Conservation (phyloP, 495 filamentous ascomycete genomes). For the Penicillium goetzii region DNA sequence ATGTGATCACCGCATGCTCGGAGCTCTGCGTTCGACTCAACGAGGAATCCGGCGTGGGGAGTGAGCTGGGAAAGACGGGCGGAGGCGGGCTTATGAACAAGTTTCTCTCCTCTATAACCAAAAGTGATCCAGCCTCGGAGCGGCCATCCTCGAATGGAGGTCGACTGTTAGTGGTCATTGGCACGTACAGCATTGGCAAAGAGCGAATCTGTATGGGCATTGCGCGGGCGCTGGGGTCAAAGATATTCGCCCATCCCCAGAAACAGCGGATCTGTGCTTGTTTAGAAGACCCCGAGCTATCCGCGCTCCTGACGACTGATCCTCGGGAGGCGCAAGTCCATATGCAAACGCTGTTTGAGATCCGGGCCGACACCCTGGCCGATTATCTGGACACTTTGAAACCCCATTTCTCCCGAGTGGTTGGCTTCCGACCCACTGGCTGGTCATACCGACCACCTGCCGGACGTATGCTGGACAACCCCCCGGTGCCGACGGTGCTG, state of each 20-base stretch:
- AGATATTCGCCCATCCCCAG: slow-evolving; percentile 82
- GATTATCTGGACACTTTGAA: slow-evolving; percentile 82
- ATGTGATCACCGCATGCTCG: slow-evolving; percentile 84
- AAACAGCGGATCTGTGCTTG: slow-evolving; percentile 84
- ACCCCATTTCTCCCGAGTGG: slow-evolving; percentile 77
- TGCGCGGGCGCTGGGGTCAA: slow-evolving; percentile 80
- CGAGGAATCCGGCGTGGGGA: slow-evolving; percentile 56
- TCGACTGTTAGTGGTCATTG: slow-evolving; percentile 86
- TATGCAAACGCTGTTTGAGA: slow-evolving; percentile 94
- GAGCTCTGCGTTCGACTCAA: slow-evolving; percentile 80
- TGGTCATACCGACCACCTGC: slow-evolving; percentile 86
- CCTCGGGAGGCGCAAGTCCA: slow-evolving; percentile 90
- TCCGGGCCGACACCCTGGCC: slow-evolving; percentile 81
- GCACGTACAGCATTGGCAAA: slow-evolving; percentile 98
- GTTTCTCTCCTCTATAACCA: slow-evolving; percentile 51
- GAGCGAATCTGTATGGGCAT: slow-evolving; percentile 94
- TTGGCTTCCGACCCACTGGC: slow-evolving; percentile 90
- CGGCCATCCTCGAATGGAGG: slow-evolving; percentile 40
- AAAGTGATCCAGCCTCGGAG: slow-evolving; percentile 13
- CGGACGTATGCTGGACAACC: slow-evolving; percentile 63
- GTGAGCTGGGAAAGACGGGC: slow-evolving; percentile 40
- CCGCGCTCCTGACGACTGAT: slow-evolving; percentile 72
- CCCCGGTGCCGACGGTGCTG: slow-evolving; percentile 69
- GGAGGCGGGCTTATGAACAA: slow-evolving; percentile 63
- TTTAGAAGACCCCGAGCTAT: slow-evolving; percentile 83